Evolutionary conservation across 495 filamentous ascomycete species (phyloP), one percentile per base, ranked within the genome.

Genomic region (Penicillium samsonianum): DNA sequence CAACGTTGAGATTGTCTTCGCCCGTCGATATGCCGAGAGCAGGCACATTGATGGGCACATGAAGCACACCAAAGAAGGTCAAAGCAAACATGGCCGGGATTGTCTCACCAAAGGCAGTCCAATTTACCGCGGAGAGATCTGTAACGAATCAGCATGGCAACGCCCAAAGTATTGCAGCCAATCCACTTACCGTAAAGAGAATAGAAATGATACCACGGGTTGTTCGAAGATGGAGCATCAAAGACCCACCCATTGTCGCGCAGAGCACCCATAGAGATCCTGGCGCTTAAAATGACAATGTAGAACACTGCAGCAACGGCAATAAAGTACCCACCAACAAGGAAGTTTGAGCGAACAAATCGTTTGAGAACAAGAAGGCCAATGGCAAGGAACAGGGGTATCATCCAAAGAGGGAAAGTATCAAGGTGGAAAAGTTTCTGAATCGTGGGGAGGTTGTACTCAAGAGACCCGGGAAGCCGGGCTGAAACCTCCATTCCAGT

Each of bases 201-300:
- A 74, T 96, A 98, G 62, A 98, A 98, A 67, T 94, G 90, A 80
- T 92, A 98, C 85, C 93, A 98, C 0, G 95, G 92, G 47, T 92
- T 89, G 12, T 86, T 89, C 16, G 86, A 86, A 35, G 87, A 84
- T 2, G 94, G 93, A 0, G 86, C 87, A 62, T 89, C 82, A 64
- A 98, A 98, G 8, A 97, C 84, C 94, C 94, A 98, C 20, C 94
- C 94, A 31, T 76, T 75, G 20, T 82, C 64, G 49, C 90, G 83
- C 22, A 96, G 71, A 14, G 78, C 71, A 26, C 74, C 74, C 61
- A 90, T 80, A 17, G 86, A 74, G 41, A 96, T 70, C 22, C 79
- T 72, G 16, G 85, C 83, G 40, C 89, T 78, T 4, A 83, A 78
- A 48, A 86, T 79, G 22, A 91, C 84, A 53, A 94, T 79, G 69